A percentile compares a stretch with the other conserved stretches of the same genome.
Evolutionary conservation across 176 grass and related monocot genomes (phyloP).

Genomic region (Rhynchospora tenuis): DNA sequence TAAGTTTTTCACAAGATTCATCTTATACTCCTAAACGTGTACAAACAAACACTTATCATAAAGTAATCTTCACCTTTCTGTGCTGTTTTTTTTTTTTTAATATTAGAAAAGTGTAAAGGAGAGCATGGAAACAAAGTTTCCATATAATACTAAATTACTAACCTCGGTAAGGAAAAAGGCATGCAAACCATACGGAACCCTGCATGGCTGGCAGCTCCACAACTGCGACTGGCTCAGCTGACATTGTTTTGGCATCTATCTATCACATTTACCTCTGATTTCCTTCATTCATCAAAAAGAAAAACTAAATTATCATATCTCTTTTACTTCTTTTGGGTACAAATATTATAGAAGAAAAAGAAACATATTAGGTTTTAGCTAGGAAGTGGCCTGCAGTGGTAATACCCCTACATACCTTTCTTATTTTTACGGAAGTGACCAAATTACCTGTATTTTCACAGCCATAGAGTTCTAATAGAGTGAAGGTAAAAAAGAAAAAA

Average conservation of each 20-base stretch:
- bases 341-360: neutral
- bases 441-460: neutral
- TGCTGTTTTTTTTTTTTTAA: neutral
- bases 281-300: conserved; percentile 38
- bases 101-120: neutral
- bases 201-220: conserved; percentile 71
- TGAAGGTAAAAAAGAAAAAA: neutral
- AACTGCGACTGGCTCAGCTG: conserved; percentile 62
- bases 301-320: neutral
- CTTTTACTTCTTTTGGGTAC: neutral
- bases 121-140: neutral
- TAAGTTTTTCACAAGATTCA: too few relatives aligned
- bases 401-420: too few relatives aligned
- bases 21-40: neutral
- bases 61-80: neutral
- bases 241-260: conserved; percentile 94
- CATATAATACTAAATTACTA: conserved; percentile 9
- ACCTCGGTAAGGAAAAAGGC: conserved; percentile 91
- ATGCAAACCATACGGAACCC: conserved; percentile 86
- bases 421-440: neutral
- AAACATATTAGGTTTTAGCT: neutral
- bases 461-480: neutral
- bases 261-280: conserved; percentile 81
- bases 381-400: neutral
- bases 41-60: neutral